Evolutionary conservation across 73 alveolate species (phyloP), one percentile per base, ranked within the genome.

Genomic region (Paramecium sonneborni): DNA sequence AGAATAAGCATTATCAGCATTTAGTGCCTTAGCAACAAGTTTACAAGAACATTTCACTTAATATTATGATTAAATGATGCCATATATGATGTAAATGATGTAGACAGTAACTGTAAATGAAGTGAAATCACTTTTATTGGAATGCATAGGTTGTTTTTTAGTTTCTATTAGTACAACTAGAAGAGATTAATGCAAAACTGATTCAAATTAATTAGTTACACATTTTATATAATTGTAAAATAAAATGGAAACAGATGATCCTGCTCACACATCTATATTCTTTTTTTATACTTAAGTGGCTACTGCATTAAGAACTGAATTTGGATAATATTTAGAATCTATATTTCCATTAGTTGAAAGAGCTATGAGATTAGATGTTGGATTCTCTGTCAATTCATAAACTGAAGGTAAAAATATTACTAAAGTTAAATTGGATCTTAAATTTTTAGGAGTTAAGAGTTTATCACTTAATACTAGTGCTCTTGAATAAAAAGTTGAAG

Each of bases 401-500:
- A 39, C 55, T 4, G 94, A 88, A n/a, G 94, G 90, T 1, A 37
- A 88, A 35, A 69, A 88, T 18, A 39, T 88, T 10, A 85, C 88
- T 69, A 88, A 88, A 48, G 85, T 62, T 39, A 88, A 88, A 32
- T 68, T 88, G 12, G 94, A 88, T 88, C 87, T 88, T 20, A 70
- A 69, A 67, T 88, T 88, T 30, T 44, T 76, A 14, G 94, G 94
- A n/a, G 39, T 88, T n/a, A 88, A 88, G 43, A 70, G 85, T 28
- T 26, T 88, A 35, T 39, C 70, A 14, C 56, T 88, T 21, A 88
- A 88, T 30, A 88, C 88, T n/a, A 62, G 88, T 69, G 94, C 94
- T 43, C 76, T 88, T 14, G 94, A 88, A 35, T 43, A 88, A 52
- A 88, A 88, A 76, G 74, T 88, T 1, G 94, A 88, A 88, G 94